Base-by-base conservation (phyloP, 2,329 filamentous ascomycete genomes). In the Penicillium paneum region DNA sequence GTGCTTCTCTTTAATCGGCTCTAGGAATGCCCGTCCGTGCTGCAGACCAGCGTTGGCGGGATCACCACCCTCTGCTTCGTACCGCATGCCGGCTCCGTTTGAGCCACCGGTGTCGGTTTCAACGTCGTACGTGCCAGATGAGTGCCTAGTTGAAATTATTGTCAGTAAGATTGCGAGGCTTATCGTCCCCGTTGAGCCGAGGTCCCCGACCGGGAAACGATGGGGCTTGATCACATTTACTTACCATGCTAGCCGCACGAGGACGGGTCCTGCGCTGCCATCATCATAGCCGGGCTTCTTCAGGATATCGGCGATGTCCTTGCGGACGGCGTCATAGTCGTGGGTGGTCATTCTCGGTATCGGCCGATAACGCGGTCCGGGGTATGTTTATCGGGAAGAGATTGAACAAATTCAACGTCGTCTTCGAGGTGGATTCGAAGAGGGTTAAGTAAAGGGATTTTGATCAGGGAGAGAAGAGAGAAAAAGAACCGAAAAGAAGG, bases 51-150 rank as follows among this genome's bases (percentile, higher is more conserved):
- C 83, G 70, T 87, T 87, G 52, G 84, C 82, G 5, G 83, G 83
- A 65, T 87, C 83, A 56, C 82, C 83, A 55, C 83, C 83, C 72
- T 86, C 84, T 24, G 77, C 72, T 72, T 86, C 83, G 66, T 85
- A 87, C 32, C 84, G 78, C 84, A 87, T 87, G 17, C 83, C 83
- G 0, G 84, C 84, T 55, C 84, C 84, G 66, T 87, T 87, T 26
- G 79, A 82, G 35, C 84, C 84, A 34, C 84, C 84, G 0, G 83
- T 87, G 64, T 84, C 80, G 51, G 81, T 81, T 51, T 77, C 75
- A 29, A 72, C 71, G 64, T 83, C 81, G 68, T 86, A 87, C 5
- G 84, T 87, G 28, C 84, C 84, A 1, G 83, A 73, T n/a, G 81
- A 81, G 71, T 87, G 84, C 82, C 81, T 82, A 52, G 29, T 17